Evolutionary conservation across 2,329 filamentous ascomycete species (phyloP).

Genomic region (Chlorencoelia australis): DNA sequence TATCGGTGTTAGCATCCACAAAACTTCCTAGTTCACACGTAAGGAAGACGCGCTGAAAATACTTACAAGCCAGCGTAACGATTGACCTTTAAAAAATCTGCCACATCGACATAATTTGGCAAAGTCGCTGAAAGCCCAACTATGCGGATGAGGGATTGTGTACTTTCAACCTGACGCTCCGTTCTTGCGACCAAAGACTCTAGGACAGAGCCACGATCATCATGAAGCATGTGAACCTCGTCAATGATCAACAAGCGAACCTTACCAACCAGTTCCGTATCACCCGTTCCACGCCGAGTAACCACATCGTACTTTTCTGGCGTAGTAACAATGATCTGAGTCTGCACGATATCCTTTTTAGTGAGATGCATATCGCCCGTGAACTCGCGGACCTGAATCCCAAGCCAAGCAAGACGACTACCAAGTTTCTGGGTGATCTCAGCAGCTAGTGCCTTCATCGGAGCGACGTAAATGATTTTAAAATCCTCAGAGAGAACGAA

Average conservation of each 20-base stretch:
- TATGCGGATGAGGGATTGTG: constrained; percentile 92
- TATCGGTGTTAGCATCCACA: no score
- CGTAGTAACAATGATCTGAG: constrained; percentile 96
- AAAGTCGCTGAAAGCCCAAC: constrained; percentile 91
- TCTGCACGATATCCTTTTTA: constrained; percentile 89
- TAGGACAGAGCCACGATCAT: constrained; percentile 89
- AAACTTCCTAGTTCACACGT: no score
- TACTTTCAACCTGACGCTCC: constrained; percentile 93
- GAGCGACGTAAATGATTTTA: constrained; percentile 97
- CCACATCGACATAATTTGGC: constrained; percentile 93
- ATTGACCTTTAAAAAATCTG: constrained; percentile 95
- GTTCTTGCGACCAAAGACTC: constrained; percentile 94
- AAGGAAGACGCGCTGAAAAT: no score
- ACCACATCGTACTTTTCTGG: constrained; percentile 99
- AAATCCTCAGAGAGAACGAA: constrained; percentile 87
- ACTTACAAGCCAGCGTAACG: constrained; percentile 76
- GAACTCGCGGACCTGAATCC: constrained; percentile 82
- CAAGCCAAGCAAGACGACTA: constrained; percentile 86
- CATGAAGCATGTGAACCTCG: constrained; percentile 98
- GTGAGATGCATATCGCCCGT: constrained; percentile 99
- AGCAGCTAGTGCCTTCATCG: constrained; percentile 96
- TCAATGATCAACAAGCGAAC: constrained; percentile 94
- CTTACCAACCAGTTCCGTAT: constrained; percentile 96
- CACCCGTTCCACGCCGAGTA: constrained; percentile 90
- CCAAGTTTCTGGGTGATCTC: constrained; percentile 93